Percentiles rank a stretch among this genome's conserved stretches.
These are phyloP conservation scores for Udeniomyces megalosporus DNA, from an alignment of 768 basidiomycete genomes.

Conservation along the genomic window DNA sequence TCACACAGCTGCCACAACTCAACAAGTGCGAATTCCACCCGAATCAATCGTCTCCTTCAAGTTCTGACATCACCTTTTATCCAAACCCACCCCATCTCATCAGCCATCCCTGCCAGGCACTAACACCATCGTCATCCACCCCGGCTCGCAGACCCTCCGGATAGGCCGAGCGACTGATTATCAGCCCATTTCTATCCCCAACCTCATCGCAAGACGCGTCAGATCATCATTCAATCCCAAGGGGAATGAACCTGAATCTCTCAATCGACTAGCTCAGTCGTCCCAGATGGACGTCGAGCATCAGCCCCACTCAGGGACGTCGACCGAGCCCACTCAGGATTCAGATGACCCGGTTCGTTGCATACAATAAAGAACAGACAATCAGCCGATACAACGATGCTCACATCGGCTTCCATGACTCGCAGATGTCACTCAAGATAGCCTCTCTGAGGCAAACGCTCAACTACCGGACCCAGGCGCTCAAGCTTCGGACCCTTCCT, in stretches of 20 bases:
- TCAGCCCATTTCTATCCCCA: conserved; percentile 19
- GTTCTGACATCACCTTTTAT: background rate
- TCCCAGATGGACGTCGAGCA: no score
- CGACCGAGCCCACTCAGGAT: no score
- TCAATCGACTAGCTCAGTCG: no score
- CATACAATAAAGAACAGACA: no score
- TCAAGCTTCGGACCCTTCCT: conserved; percentile 47
- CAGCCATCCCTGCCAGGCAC: background rate
- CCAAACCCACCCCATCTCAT: background rate
- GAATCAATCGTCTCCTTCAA: conserved; percentile 17
- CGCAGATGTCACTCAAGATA: conserved; percentile 53
- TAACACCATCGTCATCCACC: conserved; percentile 30
- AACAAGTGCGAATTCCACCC: no score
- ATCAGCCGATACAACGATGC: no score
- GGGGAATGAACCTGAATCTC: conserved; percentile 11
- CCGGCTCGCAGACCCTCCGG: conserved; percentile 30
- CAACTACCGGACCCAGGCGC: conserved; percentile 29
- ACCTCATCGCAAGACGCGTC: conserved; percentile 17
- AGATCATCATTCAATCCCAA: background rate
- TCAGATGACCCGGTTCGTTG: no score
- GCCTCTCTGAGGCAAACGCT: conserved; percentile 33
- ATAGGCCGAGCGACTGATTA: conserved; percentile 30
- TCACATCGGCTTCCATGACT: no score
- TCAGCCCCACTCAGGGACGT: no score
- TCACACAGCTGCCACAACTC: conserved; percentile 19